A percentile compares a stretch with the other conserved stretches of the same genome.
Evolutionary conservation across 78 protist species (phyloP).

Genomic region (Monosiga brevicollis): DNA sequence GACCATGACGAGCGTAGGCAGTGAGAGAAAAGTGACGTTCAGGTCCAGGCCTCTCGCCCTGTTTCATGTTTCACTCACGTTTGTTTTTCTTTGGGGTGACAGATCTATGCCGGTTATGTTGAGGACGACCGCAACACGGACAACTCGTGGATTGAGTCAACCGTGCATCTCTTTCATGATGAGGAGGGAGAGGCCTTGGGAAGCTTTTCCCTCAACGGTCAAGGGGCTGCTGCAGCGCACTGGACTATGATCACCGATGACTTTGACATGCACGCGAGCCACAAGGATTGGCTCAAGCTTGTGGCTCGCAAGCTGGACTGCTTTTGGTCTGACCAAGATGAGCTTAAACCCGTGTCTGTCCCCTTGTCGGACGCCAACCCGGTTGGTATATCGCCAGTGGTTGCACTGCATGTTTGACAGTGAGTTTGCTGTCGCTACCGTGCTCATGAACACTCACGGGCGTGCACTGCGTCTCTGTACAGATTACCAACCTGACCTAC

Average conservation of each 20-base stretch:
- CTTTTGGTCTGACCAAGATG: background rate
- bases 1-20: too few relatives aligned
- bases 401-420: too few relatives aligned
- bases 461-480: too few relatives aligned
- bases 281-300: background rate
- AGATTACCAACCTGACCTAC: too few relatives aligned
- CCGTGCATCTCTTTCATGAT: background rate
- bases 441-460: too few relatives aligned
- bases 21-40: too few relatives aligned
- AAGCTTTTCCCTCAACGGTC: background rate
- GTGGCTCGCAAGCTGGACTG: background rate
- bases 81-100: background rate
- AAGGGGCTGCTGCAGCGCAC: background rate
- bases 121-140: background rate
- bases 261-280: background rate
- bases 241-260: background rate
- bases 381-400: too few relatives aligned
- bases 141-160: background rate
- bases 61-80: too few relatives aligned
- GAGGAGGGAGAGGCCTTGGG: background rate
- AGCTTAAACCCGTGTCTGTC: too few relatives aligned
- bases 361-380: too few relatives aligned
- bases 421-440: too few relatives aligned
- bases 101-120: background rate
- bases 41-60: too few relatives aligned